A percentile compares a stretch with the other conserved stretches of the same genome.
phyloP scores from a whole-genome alignment of 2,329 filamentous ascomycete species.

The Canariomyces notabilis region DNA sequence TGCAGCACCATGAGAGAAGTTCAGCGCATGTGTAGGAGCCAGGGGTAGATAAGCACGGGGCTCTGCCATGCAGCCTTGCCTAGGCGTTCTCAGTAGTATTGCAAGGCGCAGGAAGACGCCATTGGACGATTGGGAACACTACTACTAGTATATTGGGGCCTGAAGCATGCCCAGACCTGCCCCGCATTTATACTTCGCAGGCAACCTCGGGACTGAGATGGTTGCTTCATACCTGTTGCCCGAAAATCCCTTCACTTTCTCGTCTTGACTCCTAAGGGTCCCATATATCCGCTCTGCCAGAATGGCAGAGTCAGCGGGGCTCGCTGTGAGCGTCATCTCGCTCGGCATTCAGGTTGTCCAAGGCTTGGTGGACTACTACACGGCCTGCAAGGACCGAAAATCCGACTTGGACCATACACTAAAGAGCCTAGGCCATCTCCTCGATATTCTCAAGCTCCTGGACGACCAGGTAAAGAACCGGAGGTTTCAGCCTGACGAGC shows the following conservation, averaged over 20 bases:
- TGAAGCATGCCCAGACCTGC: too few relatives aligned
- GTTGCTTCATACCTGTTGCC: too few relatives aligned
- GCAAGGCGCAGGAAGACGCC: background rate
- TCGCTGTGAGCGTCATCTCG: conserved; percentile 28
- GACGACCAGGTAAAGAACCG: conserved; percentile 14
- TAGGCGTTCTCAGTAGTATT: background rate
- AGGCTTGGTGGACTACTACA: conserved; percentile 32
- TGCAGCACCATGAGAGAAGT: background rate
- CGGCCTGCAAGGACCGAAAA: conserved; percentile 25
- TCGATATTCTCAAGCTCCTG: conserved; percentile 26
- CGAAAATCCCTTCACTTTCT: too few relatives aligned
- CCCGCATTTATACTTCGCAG: too few relatives aligned
- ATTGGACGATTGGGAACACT: background rate
- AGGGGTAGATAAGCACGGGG: background rate
- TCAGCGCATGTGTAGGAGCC: too few relatives aligned
- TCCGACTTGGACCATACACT: conserved; percentile 27
- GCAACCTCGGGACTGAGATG: too few relatives aligned
- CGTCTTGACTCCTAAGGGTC: too few relatives aligned
- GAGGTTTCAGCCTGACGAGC: conserved; percentile 25
- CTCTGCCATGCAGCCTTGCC: background rate
- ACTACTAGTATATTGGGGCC: too few relatives aligned
- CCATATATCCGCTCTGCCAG: background rate
- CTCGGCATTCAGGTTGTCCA: conserved; percentile 34
- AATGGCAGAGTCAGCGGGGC: conserved; percentile 7
- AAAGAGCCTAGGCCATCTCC: conserved; percentile 26